These are phyloP conservation scores for Pochonia chlamydosporia DNA, from an alignment of 2,329 filamentous ascomycete genomes.

Conservation along the genomic window DNA sequence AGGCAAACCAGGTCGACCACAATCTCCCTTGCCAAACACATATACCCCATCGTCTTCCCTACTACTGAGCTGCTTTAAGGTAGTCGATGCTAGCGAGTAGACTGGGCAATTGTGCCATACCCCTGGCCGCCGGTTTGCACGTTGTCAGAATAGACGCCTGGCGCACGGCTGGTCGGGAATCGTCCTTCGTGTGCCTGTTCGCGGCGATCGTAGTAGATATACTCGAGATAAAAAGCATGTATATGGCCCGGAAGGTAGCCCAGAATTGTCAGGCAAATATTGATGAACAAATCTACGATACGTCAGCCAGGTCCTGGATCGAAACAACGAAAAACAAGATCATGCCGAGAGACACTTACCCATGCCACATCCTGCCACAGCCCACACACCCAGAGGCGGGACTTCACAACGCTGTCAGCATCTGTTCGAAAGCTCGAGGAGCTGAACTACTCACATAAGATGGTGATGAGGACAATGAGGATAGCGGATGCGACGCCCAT, in stretches of 20 bases:
- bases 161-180: constrained; percentile 47
- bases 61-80: too few relatives aligned
- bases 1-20: too few relatives aligned
- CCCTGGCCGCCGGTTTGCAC: constrained; percentile 68
- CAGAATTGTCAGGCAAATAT: constrained; percentile 60
- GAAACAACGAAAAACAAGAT: background rate
- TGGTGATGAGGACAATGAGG: constrained; percentile 45
- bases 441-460: constrained; percentile 38
- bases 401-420: constrained; percentile 34
- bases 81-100: constrained; percentile 11
- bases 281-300: constrained; percentile 54
- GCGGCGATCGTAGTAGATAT: constrained; percentile 72
- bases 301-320: constrained; percentile 8
- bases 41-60: too few relatives aligned
- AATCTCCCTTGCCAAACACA: too few relatives aligned
- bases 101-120: constrained; percentile 46
- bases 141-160: constrained; percentile 66
- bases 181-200: constrained; percentile 56
- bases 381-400: constrained; percentile 58
- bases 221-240: constrained; percentile 77
- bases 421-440: background rate
- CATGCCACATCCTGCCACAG: constrained; percentile 59
- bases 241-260: constrained; percentile 75
- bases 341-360: constrained; percentile 26
- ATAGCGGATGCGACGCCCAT: constrained; percentile 47